phyloP scores from a whole-genome alignment of 768 basidiomycete genomes.

The Hirschioporus abietinus region DNA sequence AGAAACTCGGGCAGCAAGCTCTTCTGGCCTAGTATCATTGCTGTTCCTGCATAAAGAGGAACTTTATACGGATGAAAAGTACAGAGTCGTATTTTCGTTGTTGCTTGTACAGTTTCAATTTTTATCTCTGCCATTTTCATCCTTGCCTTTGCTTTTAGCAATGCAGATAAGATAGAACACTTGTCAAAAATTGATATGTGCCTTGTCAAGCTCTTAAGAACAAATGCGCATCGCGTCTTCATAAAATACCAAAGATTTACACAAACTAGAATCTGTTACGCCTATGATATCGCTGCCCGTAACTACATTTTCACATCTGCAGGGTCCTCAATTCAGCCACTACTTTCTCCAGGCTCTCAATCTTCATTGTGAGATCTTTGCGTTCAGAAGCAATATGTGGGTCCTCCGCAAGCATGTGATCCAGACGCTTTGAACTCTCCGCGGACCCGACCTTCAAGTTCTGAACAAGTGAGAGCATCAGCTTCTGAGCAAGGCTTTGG shows the following conservation, averaged over 20 bases:
- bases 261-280: no score
- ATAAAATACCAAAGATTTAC: no score
- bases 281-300: neutral
- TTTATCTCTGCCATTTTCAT: no score
- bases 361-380: constrained; percentile 24
- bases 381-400: constrained; percentile 18
- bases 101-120: no score
- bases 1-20: neutral
- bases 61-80: neutral
- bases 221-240: no score
- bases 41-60: neutral
- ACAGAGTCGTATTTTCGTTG: no score
- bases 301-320: neutral
- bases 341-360: constrained; percentile 34
- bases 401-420: constrained; percentile 35
- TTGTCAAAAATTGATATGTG: no score
- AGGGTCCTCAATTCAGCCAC: constrained; percentile 28
- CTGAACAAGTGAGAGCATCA: constrained; percentile 18
- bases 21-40: neutral
- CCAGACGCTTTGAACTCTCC: constrained; percentile 13
- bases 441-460: constrained; percentile 22
- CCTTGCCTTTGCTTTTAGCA: no score
- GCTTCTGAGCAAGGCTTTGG: neutral
- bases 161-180: no score
- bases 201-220: no score